These are phyloP conservation scores for Cercospora berteroae DNA, from an alignment of 2,329 filamentous ascomycete species.

Conservation along the genomic window DNA sequence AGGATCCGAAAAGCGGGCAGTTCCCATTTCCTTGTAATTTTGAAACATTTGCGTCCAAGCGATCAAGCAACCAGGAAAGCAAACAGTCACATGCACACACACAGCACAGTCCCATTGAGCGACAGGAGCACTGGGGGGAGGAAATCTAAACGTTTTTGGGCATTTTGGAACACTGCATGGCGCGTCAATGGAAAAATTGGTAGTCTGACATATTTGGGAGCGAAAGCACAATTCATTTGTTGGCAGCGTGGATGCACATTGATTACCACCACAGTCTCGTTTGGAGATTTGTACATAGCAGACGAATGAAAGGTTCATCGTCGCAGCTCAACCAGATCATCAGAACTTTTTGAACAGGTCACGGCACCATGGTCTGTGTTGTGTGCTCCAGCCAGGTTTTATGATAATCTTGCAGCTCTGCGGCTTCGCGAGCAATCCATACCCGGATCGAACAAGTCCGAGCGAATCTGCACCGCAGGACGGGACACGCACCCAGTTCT, in stretches of 20 bases:
- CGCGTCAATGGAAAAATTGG: not conserved
- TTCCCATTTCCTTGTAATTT: not conserved
- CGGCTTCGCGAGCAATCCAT: not conserved
- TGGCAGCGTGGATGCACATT: not conserved
- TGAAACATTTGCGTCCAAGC: not conserved
- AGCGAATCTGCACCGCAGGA: slow-evolving; percentile 8
- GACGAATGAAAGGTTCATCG: not conserved
- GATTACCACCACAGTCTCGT: not conserved
- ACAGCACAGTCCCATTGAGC: slow-evolving; percentile 2
- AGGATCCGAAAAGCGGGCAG: not conserved
- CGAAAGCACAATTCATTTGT: not conserved
- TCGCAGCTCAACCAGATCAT: not conserved
- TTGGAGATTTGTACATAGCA: not conserved
- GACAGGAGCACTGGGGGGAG: not conserved
- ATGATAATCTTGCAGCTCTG: not conserved
- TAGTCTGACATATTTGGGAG: not conserved
- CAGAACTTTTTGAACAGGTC: not conserved
- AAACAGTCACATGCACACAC: slow-evolving; percentile 1
- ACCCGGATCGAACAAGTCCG: not conserved
- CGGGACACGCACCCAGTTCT: not conserved
- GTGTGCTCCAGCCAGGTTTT: not conserved
- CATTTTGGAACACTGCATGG: not conserved
- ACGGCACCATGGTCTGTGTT: not conserved
- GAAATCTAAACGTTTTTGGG: not conserved
- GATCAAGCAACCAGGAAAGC: not conserved